Evolutionary conservation across 2,329 filamentous ascomycete genomes (phyloP), one percentile per base, ranked within the genome.

Genomic region (Elsinoe fawcettii): DNA sequence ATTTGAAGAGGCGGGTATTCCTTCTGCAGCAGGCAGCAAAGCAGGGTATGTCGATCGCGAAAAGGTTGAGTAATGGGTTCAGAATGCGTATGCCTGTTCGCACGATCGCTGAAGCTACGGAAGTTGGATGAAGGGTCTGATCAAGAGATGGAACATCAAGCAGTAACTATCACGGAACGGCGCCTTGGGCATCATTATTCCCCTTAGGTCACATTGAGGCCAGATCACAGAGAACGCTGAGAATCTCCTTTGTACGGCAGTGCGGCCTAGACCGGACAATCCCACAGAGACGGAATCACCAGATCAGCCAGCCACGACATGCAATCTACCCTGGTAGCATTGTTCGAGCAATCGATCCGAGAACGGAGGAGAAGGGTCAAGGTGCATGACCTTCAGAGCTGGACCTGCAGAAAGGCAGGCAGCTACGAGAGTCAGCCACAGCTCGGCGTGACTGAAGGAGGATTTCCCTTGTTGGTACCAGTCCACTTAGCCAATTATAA

Each of bases 1-100:
- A 66, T 27, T 60, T 71, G 60, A 66, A 67, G 51, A 63, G 60
- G 51, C 63, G 67, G 34, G 69, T 70, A 63, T 71, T 62, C 56
- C 54, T 67, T 56, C 59, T 71, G 20, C 69, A 71, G 53, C 61
- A 68, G 56, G 69, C 69, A 18, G 66, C 64, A 7, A 60, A 62
- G 54, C 65, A 67, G 51, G 64, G 64, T 1, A 58, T 64, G 6
- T 62, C 63, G 6, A 47, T 63, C 30, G 57, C 58, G 36, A 62
- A 62, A 18, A 61, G 58, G 57, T 53, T 69, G 51, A 64, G 61
- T 25, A 63, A 66, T n/a, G 62, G 63, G 32, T 70, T 69, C 60
- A 63, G 65, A 57, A 62, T 69, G 57, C 64, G 62, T 58, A 43
- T 70, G 58, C 67, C 67, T 5, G 20, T 63, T 25, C 30, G 49